phyloP scores from a whole-genome alignment of 116 monocot genomes.

The Posidonia oceanica region DNA sequence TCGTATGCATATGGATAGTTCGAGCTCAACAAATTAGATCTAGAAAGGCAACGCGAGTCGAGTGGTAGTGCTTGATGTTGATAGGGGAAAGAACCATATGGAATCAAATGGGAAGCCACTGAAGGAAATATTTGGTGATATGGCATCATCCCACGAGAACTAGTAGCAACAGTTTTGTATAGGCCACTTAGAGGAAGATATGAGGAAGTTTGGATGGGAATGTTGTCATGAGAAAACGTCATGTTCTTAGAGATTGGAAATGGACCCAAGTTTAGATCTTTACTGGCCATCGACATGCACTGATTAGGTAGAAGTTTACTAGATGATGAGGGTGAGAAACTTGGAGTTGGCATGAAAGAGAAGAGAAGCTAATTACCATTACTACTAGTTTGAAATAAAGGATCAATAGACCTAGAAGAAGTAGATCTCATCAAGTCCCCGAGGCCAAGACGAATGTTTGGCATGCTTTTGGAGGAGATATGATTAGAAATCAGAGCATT shows the following conservation, averaged over 20 bases:
- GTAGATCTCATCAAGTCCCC: neutral
- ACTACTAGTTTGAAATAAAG: neutral
- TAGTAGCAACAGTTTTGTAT: neutral
- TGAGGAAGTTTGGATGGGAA: neutral
- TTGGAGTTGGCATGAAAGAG: conserved; percentile 2
- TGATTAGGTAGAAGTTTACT: neutral
- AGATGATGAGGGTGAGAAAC: neutral
- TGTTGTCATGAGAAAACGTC: neutral
- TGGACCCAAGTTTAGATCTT: neutral
- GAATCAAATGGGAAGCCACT: neutral
- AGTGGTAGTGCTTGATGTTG: neutral
- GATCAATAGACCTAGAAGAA: neutral
- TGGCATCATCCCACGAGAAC: neutral
- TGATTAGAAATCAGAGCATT: neutral
- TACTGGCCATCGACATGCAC: neutral
- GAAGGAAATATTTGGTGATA: no score
- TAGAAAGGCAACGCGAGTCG: neutral
- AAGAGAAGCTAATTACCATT: neutral
- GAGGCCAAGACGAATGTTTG: neutral
- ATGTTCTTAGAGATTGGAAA: neutral
- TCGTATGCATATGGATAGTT: conserved; percentile 2
- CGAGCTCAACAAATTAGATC: neutral
- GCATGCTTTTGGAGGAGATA: neutral
- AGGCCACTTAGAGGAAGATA: neutral
- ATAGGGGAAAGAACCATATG: neutral